Percentiles rank a stretch among this genome's conserved stretches.
Evolutionary conservation across 129 eudicot species (phyloP).

Genomic region (Gnaphalium uliginosum): DNA sequence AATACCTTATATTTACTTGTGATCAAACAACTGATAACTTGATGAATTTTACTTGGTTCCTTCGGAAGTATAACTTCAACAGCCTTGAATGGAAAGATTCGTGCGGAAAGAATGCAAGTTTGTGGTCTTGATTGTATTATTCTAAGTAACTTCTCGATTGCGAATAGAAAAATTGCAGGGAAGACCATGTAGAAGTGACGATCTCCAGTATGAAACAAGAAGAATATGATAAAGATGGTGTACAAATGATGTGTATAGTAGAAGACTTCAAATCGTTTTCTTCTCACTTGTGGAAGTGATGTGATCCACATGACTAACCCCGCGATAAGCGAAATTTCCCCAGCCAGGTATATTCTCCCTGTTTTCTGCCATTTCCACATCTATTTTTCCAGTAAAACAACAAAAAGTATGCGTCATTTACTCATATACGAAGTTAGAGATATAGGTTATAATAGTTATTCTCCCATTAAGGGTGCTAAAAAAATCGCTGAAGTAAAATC

Average conservation of each 20-base stretch:
- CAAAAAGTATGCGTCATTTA: not conserved
- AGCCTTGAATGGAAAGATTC: conserved; percentile 65
- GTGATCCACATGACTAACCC: conserved; percentile 77
- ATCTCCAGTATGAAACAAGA: conserved; percentile 91
- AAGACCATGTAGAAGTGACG: conserved; percentile 84
- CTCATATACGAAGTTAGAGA: not conserved
- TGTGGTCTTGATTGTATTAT: conserved; percentile 65
- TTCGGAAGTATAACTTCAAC: conserved; percentile 75
- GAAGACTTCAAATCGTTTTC: conserved; percentile 69
- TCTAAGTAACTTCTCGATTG: conserved; percentile 66
- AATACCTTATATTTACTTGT: not conserved
- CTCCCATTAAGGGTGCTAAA: not conserved
- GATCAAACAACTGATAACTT: not conserved
- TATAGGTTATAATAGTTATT: not conserved
- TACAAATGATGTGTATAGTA: conserved; percentile 86
- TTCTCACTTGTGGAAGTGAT: conserved; percentile 84
- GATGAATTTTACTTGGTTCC: conserved; percentile 57
- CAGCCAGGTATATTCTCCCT: conserved; percentile 85
- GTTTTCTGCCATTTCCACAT: conserved; percentile 87
- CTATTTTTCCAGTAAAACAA: conserved; percentile 38
- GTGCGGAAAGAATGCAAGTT: conserved; percentile 75
- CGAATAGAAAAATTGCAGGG: conserved; percentile 75
- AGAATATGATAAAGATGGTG: conserved; percentile 62
- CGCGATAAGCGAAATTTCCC: conserved; percentile 68
- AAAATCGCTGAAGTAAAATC: not conserved